Conservation (phyloP, 2,329 filamentous ascomycete species). For the Pseudogymnoascus sp. region DNA sequence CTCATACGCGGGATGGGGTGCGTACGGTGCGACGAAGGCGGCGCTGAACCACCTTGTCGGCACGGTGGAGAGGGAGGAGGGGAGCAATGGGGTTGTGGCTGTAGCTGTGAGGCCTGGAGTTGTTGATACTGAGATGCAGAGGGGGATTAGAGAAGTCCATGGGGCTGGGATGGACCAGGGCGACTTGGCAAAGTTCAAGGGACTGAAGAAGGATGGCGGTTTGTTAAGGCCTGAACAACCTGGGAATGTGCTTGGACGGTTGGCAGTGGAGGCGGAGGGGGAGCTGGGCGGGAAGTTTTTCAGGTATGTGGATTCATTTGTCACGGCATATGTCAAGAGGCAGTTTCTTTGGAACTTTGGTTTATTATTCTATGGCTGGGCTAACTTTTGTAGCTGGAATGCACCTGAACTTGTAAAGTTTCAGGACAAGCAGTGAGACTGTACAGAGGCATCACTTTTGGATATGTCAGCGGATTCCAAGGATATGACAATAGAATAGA, state of each 20-base stretch:
- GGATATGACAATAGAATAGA: slow-evolving; percentile 12
- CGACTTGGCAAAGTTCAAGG: slow-evolving; percentile 57
- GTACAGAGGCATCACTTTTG: background rate
- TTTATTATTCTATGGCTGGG: slow-evolving; percentile 40
- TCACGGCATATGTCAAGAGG: background rate
- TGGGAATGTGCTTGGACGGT: slow-evolving; percentile 74
- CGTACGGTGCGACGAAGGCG: slow-evolving; percentile 78
- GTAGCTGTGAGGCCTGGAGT: slow-evolving; percentile 71
- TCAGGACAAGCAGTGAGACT: slow-evolving; percentile 11
- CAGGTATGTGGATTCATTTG: slow-evolving; percentile 41
- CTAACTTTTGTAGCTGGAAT: slow-evolving; percentile 27
- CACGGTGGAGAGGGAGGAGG: slow-evolving; percentile 68
- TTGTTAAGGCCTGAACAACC: slow-evolving; percentile 78
- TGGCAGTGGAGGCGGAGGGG: slow-evolving; percentile 58
- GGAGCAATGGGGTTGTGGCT: slow-evolving; percentile 55
- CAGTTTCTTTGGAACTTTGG: slow-evolving; percentile 1
- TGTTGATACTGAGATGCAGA: slow-evolving; percentile 86
- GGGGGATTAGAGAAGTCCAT: slow-evolving; percentile 69
- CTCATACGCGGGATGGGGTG: slow-evolving; percentile 66
- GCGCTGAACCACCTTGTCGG: slow-evolving; percentile 71
- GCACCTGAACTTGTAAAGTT: slow-evolving; percentile 11
- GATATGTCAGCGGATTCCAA: slow-evolving; percentile 2
- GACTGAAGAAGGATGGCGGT: slow-evolving; percentile 61
- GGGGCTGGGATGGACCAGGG: slow-evolving; percentile 50
- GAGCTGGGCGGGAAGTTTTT: slow-evolving; percentile 71